A percentile compares a stretch with the other conserved stretches of the same genome.
Conservation (phyloP, 2,329 filamentous ascomycete species). For the Knufia petricola region DNA sequence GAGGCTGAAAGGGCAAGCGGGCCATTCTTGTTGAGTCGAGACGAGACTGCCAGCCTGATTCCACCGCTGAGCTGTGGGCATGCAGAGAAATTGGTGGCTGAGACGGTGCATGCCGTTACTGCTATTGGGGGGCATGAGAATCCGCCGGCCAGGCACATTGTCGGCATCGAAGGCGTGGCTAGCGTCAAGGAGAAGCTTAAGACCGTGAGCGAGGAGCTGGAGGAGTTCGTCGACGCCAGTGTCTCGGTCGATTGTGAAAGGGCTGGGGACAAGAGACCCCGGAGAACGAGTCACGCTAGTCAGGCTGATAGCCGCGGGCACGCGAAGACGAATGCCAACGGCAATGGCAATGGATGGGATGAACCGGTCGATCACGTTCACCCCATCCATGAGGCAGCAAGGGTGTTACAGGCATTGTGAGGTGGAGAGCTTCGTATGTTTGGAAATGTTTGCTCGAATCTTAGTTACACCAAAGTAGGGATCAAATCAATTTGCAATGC, state of each 20-base stretch:
- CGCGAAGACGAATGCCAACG: not conserved
- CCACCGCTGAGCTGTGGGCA: conserved; percentile 60
- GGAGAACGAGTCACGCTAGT: conserved; percentile 3
- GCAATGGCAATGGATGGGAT: not conserved
- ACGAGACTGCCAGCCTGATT: conserved; percentile 56
- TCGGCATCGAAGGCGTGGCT: conserved; percentile 76
- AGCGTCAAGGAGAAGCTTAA: conserved; percentile 94
- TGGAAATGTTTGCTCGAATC: not conserved
- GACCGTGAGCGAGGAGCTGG: conserved; percentile 88
- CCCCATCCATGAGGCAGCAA: conserved; percentile 6
- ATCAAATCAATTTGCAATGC: not conserved
- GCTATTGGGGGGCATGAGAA: conserved; percentile 95
- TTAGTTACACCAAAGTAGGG: not conserved
- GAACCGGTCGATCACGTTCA: conserved; percentile 1
- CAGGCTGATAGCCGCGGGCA: not conserved
- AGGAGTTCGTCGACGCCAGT: conserved; percentile 90
- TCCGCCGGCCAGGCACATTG: conserved; percentile 85
- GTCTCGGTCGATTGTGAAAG: conserved; percentile 57
- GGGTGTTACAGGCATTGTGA: conserved; percentile 7
- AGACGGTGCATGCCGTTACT: conserved; percentile 83
- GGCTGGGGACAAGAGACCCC: conserved; percentile 2
- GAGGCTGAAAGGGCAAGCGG: conserved; percentile 21
- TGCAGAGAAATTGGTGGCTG: conserved; percentile 65
- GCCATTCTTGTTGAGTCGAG: conserved; percentile 17
- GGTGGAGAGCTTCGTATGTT: not conserved